A percentile compares a stretch with the other conserved stretches of the same genome.
Evolutionary conservation across 768 basidiomycete genomes (phyloP).

Genomic region (Hericium coralloides): DNA sequence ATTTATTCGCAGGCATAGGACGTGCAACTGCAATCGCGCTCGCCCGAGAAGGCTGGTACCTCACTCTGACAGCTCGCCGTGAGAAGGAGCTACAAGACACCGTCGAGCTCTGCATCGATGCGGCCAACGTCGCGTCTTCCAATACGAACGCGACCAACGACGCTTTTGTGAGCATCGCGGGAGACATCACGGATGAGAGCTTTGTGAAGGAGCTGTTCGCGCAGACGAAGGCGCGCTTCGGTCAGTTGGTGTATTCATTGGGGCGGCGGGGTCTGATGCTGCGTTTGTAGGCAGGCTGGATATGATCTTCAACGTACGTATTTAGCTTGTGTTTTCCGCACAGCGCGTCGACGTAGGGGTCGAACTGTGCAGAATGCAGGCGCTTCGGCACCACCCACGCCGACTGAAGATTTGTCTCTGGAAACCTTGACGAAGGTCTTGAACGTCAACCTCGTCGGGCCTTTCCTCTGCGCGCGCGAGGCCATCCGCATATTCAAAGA

Average conservation of each 20-base stretch:
- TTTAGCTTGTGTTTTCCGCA: not conserved
- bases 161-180: not conserved
- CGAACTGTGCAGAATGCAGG: not conserved
- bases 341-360: not conserved
- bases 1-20: not conserved
- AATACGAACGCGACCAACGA: too few relatives aligned
- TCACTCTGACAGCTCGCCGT: not conserved
- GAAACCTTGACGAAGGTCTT: constrained; percentile 32
- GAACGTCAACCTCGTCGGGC: constrained; percentile 61
- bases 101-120: not conserved
- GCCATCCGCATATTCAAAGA: constrained; percentile 67
- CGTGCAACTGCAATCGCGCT: not conserved
- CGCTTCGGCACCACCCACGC: not conserved
- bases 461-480: constrained; percentile 71
- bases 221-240: not conserved
- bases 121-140: not conserved
- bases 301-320: not conserved
- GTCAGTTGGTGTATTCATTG: constrained; percentile 4
- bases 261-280: not conserved
- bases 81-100: not conserved
- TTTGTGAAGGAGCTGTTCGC: not conserved
- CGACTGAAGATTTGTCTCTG: not conserved
- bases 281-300: not conserved
- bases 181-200: not conserved
- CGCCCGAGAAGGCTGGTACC: not conserved